phyloP scores from a whole-genome alignment of 2,329 filamentous ascomycete species.

The Aspergillus sp. region DNA sequence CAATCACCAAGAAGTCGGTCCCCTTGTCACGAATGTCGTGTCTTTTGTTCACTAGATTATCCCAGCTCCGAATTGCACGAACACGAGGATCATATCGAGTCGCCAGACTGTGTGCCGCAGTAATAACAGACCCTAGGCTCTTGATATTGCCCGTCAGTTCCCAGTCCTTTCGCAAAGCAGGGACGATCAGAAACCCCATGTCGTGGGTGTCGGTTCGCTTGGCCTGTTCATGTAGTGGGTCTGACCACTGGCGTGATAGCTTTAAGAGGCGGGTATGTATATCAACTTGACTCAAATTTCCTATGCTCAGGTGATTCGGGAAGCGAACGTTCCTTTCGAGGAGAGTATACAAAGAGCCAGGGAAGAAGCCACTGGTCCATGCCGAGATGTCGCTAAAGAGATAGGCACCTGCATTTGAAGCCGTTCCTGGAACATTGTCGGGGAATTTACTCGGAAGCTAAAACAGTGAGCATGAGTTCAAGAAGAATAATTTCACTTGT shows the following conservation, averaged over 20 bases:
- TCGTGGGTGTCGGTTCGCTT: slow-evolving; percentile 54
- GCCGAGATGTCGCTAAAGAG: slow-evolving; percentile 15
- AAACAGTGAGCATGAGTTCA: not conserved
- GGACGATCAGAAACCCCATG: slow-evolving; percentile 54
- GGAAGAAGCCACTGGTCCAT: slow-evolving; percentile 28
- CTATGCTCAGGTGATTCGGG: slow-evolving; percentile 1
- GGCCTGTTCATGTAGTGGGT: slow-evolving; percentile 15
- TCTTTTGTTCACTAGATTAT: slow-evolving; percentile 3
- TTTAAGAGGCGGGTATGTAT: slow-evolving; percentile 7
- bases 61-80: slow-evolving; percentile 39
- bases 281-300: not conserved
- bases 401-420: slow-evolving; percentile 9
- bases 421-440: slow-evolving; percentile 13
- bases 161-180: slow-evolving; percentile 48
- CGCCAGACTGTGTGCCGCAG: slow-evolving; percentile 26
- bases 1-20: slow-evolving; percentile 8
- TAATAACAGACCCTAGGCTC: slow-evolving; percentile 13
- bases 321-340: slow-evolving; percentile 17
- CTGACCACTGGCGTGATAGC: slow-evolving; percentile 13
- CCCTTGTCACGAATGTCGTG: not conserved
- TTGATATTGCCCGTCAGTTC: slow-evolving; percentile 39
- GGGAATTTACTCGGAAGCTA: slow-evolving; percentile 2
- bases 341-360: slow-evolving; percentile 15
- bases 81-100: slow-evolving; percentile 37
- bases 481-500: not conserved